phyloP scores from a whole-genome alignment of 1,284 basidiomycete species.

The Sporisorium sorghi region DNA sequence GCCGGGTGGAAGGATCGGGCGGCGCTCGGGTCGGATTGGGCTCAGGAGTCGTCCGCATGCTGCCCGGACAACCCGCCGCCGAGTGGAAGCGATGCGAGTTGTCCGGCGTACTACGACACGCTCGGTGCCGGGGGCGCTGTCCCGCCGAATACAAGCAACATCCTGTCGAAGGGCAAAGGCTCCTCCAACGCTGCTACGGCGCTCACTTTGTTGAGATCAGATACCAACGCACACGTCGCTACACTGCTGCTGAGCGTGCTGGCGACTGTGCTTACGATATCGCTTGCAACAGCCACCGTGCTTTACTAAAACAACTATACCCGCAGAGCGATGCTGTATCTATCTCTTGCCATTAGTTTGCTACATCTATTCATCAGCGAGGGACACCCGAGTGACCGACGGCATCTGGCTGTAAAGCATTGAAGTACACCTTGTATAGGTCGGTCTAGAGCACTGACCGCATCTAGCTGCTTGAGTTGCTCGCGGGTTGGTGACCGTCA shows the following conservation, averaged over 20 bases:
- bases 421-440: too few relatives aligned
- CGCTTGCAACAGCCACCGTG: slow-evolving; percentile 8
- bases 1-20: slow-evolving; percentile 46
- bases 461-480: neutral
- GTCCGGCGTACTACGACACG: slow-evolving; percentile 50
- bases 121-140: slow-evolving; percentile 23
- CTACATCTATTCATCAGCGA: neutral
- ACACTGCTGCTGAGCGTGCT: neutral
- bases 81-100: slow-evolving; percentile 26
- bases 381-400: too few relatives aligned
- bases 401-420: too few relatives aligned
- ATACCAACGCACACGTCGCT: neutral
- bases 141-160: slow-evolving; percentile 50
- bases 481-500: slow-evolving; percentile 4
- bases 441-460: too few relatives aligned
- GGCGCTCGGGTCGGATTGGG: slow-evolving; percentile 58
- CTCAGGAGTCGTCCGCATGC: slow-evolving; percentile 52
- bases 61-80: slow-evolving; percentile 50
- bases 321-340: neutral
- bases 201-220: neutral
- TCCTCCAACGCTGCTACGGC: slow-evolving; percentile 29
- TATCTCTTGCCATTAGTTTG: neutral
- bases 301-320: slow-evolving; percentile 14
- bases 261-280: slow-evolving; percentile 1
- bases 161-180: slow-evolving; percentile 43